Evolutionary conservation across 2,329 filamentous ascomycete genomes (phyloP).

Genomic region (Cytospora piceicola): DNA sequence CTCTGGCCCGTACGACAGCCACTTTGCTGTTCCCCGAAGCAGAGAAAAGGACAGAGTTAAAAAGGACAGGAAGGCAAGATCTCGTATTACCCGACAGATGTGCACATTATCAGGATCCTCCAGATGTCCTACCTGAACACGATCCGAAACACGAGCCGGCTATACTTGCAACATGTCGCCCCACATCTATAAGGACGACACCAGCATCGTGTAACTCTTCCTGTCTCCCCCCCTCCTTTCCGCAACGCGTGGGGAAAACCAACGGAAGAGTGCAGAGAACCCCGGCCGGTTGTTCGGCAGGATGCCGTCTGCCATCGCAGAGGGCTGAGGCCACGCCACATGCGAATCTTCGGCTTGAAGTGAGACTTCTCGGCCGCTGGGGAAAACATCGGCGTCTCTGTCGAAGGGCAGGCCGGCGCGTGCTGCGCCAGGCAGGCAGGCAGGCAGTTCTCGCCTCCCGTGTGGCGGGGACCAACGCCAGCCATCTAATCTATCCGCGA

Average conservation of each 20-base stretch:
- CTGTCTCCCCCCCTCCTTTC: too few relatives aligned
- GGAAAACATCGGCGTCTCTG: neutral
- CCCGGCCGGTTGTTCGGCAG: constrained; percentile 5
- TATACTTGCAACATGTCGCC: constrained; percentile 1
- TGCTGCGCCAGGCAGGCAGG: constrained; percentile 1
- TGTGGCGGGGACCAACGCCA: neutral
- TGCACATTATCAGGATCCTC: neutral
- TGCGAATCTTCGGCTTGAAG: neutral
- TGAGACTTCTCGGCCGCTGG: constrained; percentile 10
- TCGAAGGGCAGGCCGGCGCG: neutral
- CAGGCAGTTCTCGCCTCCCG: neutral
- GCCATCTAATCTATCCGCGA: neutral
- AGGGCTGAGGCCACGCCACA: constrained; percentile 9
- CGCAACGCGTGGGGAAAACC: neutral
- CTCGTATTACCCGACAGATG: neutral
- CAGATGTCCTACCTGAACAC: neutral
- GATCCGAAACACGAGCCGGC: constrained; percentile 11
- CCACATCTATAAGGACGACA: neutral
- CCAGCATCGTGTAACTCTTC: constrained; percentile 1
- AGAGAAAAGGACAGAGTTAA: neutral
- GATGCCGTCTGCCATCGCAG: neutral
- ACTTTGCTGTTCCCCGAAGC: neutral
- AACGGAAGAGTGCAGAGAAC: neutral
- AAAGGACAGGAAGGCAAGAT: neutral
- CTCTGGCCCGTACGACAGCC: neutral